Evolutionary conservation across 495 filamentous ascomycete species (phyloP).

Genomic region (Pseudevernia furfuracea): DNA sequence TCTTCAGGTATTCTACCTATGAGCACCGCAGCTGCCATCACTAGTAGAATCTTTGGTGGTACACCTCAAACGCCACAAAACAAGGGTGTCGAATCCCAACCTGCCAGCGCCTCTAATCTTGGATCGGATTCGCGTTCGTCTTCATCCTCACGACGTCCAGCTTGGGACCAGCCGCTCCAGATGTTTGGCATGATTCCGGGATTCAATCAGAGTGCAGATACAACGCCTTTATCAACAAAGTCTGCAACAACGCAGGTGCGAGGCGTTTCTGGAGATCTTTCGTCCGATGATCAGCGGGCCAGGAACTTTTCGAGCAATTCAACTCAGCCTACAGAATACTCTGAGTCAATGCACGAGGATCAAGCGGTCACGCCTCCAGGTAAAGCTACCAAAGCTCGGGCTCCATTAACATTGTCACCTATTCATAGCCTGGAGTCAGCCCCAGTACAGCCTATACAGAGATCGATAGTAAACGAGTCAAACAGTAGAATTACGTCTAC

Average conservation of each 20-base stretch:
- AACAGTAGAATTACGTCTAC: not conserved
- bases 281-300: slow-evolving; percentile 11
- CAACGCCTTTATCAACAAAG: slow-evolving; percentile 25
- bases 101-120: slow-evolving; percentile 7
- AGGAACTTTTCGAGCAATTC: not conserved
- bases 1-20: slow-evolving; percentile 18
- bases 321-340: slow-evolving; percentile 8
- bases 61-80: slow-evolving; percentile 16
- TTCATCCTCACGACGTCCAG: slow-evolving; percentile 22
- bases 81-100: slow-evolving; percentile 6
- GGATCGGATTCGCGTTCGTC: slow-evolving; percentile 19
- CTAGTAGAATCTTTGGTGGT: slow-evolving; percentile 13
- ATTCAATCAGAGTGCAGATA: slow-evolving; percentile 23
- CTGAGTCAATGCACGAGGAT: slow-evolving; percentile 4
- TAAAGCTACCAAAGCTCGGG: not conserved
- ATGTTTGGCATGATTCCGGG: slow-evolving; percentile 26
- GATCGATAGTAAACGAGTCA: not conserved
- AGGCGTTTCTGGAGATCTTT: slow-evolving; percentile 7
- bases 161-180: slow-evolving; percentile 28
- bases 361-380: slow-evolving; percentile 10
- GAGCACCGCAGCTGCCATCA: slow-evolving; percentile 32
- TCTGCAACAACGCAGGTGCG: slow-evolving; percentile 18
- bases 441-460: slow-evolving; percentile 29
- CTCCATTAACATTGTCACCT: slow-evolving; percentile 32
- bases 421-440: slow-evolving; percentile 38